Percentiles rank a stretch among this genome's conserved stretches.
phyloP scores from a whole-genome alignment of 2,329 filamentous ascomycete species.

The Calonectria henricotiae region DNA sequence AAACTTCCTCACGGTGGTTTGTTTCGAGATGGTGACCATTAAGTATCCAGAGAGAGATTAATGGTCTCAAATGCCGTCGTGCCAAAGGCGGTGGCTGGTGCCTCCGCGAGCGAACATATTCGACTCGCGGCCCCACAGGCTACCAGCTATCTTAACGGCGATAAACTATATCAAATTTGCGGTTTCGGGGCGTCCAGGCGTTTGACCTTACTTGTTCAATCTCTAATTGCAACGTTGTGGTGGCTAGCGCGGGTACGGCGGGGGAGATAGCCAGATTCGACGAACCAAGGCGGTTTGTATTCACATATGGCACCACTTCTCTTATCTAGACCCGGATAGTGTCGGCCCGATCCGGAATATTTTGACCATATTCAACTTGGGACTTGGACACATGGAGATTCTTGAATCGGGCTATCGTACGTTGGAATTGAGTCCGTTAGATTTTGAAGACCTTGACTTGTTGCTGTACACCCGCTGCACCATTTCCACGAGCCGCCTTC shows the following conservation, averaged over 20 bases:
- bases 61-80: not conserved
- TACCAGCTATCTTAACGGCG: constrained; percentile 5
- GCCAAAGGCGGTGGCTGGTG: constrained; percentile 7
- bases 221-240: not conserved
- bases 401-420: too few species aligned
- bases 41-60: constrained; percentile 5
- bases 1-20: not conserved
- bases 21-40: not conserved
- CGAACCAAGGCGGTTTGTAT: constrained; percentile 7
- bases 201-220: constrained; percentile 10
- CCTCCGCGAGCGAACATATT: not conserved
- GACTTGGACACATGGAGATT: too few species aligned
- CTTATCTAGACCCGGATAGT: constrained; percentile 2
- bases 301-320: constrained; percentile 8
- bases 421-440: too few species aligned
- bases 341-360: constrained; percentile 12
- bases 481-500: too few species aligned
- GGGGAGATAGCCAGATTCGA: constrained; percentile 8
- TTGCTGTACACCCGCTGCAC: too few species aligned
- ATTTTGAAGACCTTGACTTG: too few species aligned
- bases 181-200: constrained; percentile 5
- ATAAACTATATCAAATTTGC: not conserved
- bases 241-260: constrained; percentile 13
- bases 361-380: not conserved
- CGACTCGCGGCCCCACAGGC: constrained; percentile 14